These are phyloP conservation scores for Hibiscus mutabilis DNA, from an alignment of 345 rosid genomes.

Conservation along the genomic window DNA sequence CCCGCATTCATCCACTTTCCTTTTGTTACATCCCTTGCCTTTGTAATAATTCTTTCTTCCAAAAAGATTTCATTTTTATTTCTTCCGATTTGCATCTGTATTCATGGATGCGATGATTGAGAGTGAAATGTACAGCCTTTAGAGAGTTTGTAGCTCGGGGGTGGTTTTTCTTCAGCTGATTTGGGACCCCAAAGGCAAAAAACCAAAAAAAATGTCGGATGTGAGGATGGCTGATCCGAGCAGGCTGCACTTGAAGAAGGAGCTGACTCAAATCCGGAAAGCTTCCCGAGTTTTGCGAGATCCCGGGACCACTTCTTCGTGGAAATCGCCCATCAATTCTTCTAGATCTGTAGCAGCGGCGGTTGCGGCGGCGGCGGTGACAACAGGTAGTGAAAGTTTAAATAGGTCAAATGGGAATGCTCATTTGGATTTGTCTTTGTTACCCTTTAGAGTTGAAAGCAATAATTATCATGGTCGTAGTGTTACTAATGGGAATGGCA, in stretches of 20 bases:
- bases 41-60: background rate
- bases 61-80: background rate
- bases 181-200: background rate
- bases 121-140: constrained; percentile 7
- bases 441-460: constrained; percentile 26
- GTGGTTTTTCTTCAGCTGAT: constrained; percentile 2
- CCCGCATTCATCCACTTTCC: background rate
- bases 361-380: background rate
- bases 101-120: constrained; percentile 6
- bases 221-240: constrained; percentile 61
- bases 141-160: background rate
- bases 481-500: constrained; percentile 2
- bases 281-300: constrained; percentile 82
- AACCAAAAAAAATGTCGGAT: constrained; percentile 35
- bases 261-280: constrained; percentile 85
- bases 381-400: constrained; percentile 17
- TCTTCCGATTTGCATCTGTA: background rate
- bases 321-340: constrained; percentile 65
- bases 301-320: constrained; percentile 84
- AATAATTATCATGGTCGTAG: constrained; percentile 1
- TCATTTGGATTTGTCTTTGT: constrained; percentile 25
- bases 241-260: constrained; percentile 73
- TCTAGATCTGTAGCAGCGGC: constrained; percentile 56
- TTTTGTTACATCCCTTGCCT: background rate
- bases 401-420: constrained; percentile 16